phyloP scores from a whole-genome alignment of 2,329 filamentous ascomycete species.

The Chaetomiaceae sp. region DNA sequence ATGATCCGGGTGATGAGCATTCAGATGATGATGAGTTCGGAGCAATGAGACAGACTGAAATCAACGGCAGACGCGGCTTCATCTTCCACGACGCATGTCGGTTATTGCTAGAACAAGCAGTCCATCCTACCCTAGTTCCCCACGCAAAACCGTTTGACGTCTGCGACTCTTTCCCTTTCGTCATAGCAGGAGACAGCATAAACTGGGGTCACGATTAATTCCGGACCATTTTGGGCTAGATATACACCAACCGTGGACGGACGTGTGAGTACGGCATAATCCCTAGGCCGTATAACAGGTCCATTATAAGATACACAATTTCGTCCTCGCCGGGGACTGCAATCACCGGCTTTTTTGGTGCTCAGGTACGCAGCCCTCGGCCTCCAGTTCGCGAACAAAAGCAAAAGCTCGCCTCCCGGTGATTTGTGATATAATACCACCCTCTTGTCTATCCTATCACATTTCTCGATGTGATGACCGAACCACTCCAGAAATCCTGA shows the following conservation, averaged over 20 bases:
- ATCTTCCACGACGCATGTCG: constrained; percentile 1
- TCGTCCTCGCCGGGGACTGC: too few relatives aligned
- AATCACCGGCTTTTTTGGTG: too few relatives aligned
- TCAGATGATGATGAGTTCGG: not conserved
- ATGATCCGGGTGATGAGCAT: not conserved
- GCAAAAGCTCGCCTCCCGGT: too few relatives aligned
- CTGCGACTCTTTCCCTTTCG: not conserved
- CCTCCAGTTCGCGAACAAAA: too few relatives aligned
- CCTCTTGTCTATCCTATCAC: too few relatives aligned
- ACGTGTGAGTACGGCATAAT: not conserved
- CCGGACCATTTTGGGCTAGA: not conserved
- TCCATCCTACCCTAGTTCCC: not conserved
- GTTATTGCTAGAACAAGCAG: not conserved
- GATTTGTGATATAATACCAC: too few relatives aligned
- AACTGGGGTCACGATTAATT: constrained; percentile 1
- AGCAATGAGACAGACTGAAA: not conserved
- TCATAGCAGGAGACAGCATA: not conserved
- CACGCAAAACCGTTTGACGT: not conserved
- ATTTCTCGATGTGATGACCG: too few relatives aligned
- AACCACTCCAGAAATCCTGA: too few relatives aligned
- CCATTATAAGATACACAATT: not conserved
- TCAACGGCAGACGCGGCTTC: constrained; percentile 1
- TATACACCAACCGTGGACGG: constrained; percentile 4
- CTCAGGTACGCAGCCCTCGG: too few relatives aligned
- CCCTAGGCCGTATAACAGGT: not conserved